phyloP scores from a whole-genome alignment of 371 early-diverging fungal genomes.

The Syncephalastrum sp. region DNA sequence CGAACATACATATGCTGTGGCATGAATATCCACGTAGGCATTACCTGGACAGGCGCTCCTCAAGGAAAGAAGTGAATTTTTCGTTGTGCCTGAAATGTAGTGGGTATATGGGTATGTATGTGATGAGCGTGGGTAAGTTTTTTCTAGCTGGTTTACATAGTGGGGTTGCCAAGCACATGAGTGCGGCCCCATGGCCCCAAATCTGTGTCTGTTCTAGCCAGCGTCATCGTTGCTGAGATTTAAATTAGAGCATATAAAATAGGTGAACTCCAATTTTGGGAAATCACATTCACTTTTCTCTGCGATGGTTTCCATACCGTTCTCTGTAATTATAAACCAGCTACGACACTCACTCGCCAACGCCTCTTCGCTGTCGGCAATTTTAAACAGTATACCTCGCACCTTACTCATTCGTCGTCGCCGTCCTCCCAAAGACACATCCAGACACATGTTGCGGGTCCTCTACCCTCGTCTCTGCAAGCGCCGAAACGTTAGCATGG shows the following conservation, averaged over 20 bases:
- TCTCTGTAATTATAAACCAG: constrained; percentile 9
- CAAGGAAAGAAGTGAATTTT: too few relatives aligned
- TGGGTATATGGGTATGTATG: too few relatives aligned
- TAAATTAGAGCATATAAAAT: constrained; percentile 1
- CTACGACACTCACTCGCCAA: constrained; percentile 9
- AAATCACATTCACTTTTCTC: constrained; percentile 5
- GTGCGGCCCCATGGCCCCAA: too few relatives aligned
- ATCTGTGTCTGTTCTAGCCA: too few relatives aligned
- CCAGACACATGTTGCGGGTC: constrained; percentile 5
- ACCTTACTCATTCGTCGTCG: neutral
- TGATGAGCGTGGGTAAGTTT: too few relatives aligned
- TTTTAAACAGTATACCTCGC: constrained; percentile 3
- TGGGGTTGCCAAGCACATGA: too few relatives aligned
- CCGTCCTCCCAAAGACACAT: neutral
- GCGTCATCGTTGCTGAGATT: neutral
- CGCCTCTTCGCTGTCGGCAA: neutral
- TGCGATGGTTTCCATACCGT: constrained; percentile 8
- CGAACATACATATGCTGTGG: too few relatives aligned
- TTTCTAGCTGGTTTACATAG: too few relatives aligned
- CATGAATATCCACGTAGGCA: too few relatives aligned
- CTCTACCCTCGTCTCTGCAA: constrained; percentile 15
- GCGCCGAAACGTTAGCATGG: constrained; percentile 8
- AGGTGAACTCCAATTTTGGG: neutral
- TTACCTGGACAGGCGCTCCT: too few relatives aligned
- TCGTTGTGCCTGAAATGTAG: too few relatives aligned